Percentiles rank a stretch among this genome's conserved stretches.
These are phyloP conservation scores for Wickerhamomyces sp. DNA, from an alignment of 1,139 yeast genomes.

Conservation along the genomic window DNA sequence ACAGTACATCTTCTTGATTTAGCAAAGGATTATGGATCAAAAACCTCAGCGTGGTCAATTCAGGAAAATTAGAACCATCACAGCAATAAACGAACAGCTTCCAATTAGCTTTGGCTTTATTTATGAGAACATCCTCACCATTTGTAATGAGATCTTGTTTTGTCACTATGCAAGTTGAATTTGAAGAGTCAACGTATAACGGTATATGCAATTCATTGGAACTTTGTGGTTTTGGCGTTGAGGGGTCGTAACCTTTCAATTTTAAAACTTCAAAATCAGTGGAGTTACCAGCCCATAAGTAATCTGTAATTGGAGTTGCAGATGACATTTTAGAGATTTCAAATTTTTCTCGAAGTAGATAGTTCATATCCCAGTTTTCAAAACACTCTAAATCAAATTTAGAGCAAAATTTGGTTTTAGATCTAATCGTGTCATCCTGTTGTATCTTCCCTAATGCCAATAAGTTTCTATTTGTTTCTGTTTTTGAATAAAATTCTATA, in stretches of 20 bases:
- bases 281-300: slow-evolving; percentile 79
- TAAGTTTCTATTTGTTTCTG: slow-evolving; percentile 16
- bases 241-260: slow-evolving; percentile 16
- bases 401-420: slow-evolving; percentile 16
- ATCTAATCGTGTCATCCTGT: slow-evolving; percentile 3
- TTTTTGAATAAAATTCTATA: slow-evolving; percentile 17
- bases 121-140: slow-evolving; percentile 25
- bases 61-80: slow-evolving; percentile 59
- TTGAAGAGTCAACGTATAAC: slow-evolving; percentile 44
- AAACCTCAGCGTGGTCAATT: slow-evolving; percentile 31
- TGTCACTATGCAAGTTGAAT: slow-evolving; percentile 42
- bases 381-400: slow-evolving; percentile 28
- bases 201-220: slow-evolving; percentile 21
- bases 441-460: slow-evolving; percentile 19
- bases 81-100: slow-evolving; percentile 37
- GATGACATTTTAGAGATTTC: slow-evolving; percentile 83
- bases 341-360: slow-evolving; percentile 66
- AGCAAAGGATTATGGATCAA: slow-evolving; percentile 27
- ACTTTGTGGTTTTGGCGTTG: slow-evolving; percentile 3
- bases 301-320: slow-evolving; percentile 53
- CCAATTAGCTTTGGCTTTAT: slow-evolving; percentile 36
- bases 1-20: slow-evolving; percentile 30
- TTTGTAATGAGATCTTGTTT: slow-evolving; percentile 12
- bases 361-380: slow-evolving; percentile 70
- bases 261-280: slow-evolving; percentile 41